phyloP scores from a whole-genome alignment of 2,329 filamentous ascomycete genomes.

The Colletotrichum tropicale region DNA sequence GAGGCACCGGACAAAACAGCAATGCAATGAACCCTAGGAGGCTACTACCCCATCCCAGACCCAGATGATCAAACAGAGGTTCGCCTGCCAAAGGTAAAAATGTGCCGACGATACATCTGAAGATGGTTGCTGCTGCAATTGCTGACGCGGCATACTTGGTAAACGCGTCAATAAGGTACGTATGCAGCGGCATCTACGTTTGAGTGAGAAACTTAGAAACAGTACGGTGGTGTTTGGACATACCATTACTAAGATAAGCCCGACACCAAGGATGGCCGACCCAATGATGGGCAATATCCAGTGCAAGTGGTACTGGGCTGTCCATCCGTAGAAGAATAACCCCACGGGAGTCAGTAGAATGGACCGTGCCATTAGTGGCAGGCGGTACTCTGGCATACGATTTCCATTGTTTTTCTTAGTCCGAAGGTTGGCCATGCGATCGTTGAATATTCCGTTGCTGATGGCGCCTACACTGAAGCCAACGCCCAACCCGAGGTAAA shows the following conservation, averaged over 20 bases:
- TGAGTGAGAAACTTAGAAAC: background rate
- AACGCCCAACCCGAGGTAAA: constrained; percentile 24
- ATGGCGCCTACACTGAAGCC: constrained; percentile 11
- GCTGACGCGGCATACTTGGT: background rate
- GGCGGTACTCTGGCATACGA: background rate
- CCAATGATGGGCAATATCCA: background rate
- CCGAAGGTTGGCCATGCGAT: background rate
- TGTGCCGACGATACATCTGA: background rate
- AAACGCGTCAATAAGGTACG: background rate
- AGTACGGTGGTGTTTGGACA: background rate
- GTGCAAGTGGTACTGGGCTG: background rate
- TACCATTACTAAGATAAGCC: background rate
- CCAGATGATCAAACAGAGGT: background rate
- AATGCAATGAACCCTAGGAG: background rate
- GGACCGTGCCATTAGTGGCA: background rate
- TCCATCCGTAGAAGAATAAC: background rate
- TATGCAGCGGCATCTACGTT: background rate
- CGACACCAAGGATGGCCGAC: background rate
- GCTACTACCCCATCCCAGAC: background rate
- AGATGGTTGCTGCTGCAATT: background rate
- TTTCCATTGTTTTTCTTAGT: background rate
- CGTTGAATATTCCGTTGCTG: background rate
- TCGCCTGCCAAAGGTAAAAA: background rate
- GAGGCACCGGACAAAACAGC: background rate
- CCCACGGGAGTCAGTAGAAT: background rate